Base-by-base conservation (phyloP, 768 basidiomycete species). In the Termitomyces sp. region DNA sequence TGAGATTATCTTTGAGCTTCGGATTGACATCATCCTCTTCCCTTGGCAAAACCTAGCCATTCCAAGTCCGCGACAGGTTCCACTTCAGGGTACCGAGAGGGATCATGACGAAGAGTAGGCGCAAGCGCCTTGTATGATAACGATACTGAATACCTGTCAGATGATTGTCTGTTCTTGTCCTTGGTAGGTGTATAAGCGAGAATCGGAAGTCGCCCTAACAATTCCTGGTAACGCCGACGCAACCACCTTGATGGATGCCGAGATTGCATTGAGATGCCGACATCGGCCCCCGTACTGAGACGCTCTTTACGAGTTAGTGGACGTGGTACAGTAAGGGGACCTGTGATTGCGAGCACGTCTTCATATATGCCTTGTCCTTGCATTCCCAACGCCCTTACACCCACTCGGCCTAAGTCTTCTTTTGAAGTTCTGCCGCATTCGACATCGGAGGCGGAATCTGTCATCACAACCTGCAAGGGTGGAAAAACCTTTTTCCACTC, bases 201-300 rank as follows among this genome's bases (percentile, higher is more conserved):
- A 32, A 82, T 69, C 0, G 90, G 90, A 24, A 84, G 56, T n/a
- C 74, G 76, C 7, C 73, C 72, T 8, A 91, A 71, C n/a, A 91
- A 74, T 24, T 74, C 71, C 51, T 76, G 80, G 58, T 84, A 90
- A 48, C 86, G 71, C 52, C 78, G 68, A 50, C 78, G 74, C 48
- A 80, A 49, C 80, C 79, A 81, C 46, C 78, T 71, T 50, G 76
- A 77, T 44, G 71, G 70, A 62, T 73, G 73, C 22, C 65, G 64
- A 50, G 22, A 19, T 32, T 48, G 24, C 15, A 19, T 14, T 32
- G 47, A 14, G 12, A 15, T 19, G 17, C 35, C 41, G 26, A n/a
- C 40, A 45, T 45, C 21, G 15, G 19, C 32, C 21, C 57, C 53
- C 22, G 15, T 32, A 28, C 21, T 37, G 37, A 34, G 51, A 54